phyloP scores from a whole-genome alignment of 2,329 filamentous ascomycete genomes.

The Fusarium succisae region DNA sequence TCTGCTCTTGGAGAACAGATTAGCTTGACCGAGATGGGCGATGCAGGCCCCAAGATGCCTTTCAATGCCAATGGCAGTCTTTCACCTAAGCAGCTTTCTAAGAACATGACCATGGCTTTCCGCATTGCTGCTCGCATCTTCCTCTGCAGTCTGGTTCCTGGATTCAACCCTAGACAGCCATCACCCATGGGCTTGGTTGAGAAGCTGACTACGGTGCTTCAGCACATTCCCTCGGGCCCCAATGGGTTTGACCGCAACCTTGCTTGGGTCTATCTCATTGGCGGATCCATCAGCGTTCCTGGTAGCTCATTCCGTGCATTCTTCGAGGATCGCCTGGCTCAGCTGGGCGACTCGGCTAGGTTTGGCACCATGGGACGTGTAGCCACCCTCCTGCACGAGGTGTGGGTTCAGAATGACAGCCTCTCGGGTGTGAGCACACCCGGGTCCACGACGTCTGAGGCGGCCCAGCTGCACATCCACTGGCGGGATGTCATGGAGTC shows the following conservation, averaged over 20 bases:
- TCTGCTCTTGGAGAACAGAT: constrained; percentile 88
- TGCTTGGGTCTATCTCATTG: constrained; percentile 92
- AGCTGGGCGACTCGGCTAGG: constrained; percentile 79
- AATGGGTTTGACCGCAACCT: constrained; percentile 89
- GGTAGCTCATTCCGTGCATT: constrained; percentile 79
- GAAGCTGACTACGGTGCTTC: constrained; percentile 79
- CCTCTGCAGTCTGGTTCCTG: constrained; percentile 93
- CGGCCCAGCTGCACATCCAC: constrained; percentile 75
- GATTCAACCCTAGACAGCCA: constrained; percentile 78
- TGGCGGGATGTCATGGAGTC: constrained; percentile 94
- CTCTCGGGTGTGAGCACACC: constrained; percentile 50
- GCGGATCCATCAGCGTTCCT: constrained; percentile 79
- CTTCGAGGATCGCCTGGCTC: constrained; percentile 77
- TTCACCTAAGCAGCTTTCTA: constrained; percentile 82
- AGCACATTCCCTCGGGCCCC: constrained; percentile 82
- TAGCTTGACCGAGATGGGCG: constrained; percentile 76
- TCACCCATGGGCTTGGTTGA: constrained; percentile 81
- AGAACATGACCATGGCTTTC: constrained; percentile 91
- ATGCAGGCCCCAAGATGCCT: constrained; percentile 65
- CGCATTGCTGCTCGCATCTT: constrained; percentile 93
- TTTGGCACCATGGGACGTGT: constrained; percentile 90
- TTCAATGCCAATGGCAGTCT: constrained; percentile 78
- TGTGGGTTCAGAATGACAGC: constrained; percentile 82
- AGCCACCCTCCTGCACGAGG: constrained; percentile 78
- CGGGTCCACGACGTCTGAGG: constrained; percentile 49